These are phyloP conservation scores for Amaranthus palmeri DNA, from an alignment of 148 eudicot genomes.

Conservation along the genomic window DNA sequence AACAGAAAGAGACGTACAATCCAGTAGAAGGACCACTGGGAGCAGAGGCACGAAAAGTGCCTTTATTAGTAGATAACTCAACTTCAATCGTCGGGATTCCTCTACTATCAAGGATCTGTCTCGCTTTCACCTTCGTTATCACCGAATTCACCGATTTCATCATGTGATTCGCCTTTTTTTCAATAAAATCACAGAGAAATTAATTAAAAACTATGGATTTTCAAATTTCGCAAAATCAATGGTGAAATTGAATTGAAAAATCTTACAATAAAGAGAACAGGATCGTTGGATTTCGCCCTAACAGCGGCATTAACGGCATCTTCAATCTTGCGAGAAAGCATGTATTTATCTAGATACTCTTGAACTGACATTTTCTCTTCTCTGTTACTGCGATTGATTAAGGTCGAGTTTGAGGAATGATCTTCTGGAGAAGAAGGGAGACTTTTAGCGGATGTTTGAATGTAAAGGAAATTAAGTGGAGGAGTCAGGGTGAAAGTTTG, in stretches of 20 bases:
- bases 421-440: constrained; percentile 1
- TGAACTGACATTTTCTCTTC: constrained; percentile 71
- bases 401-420: constrained; percentile 8
- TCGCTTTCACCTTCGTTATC: constrained; percentile 86
- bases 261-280: constrained; percentile 81
- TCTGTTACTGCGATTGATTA: background rate
- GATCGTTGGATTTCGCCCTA: constrained; percentile 88
- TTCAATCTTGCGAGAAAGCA: constrained; percentile 90
- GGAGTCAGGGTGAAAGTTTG: too few relatives aligned
- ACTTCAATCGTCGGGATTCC: constrained; percentile 97
- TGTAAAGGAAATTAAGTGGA: too few relatives aligned
- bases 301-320: constrained; percentile 99
- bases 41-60: constrained; percentile 80
- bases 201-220: background rate
- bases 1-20: constrained; percentile 40
- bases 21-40: constrained; percentile 82
- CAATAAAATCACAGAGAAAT: background rate
- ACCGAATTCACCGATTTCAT: constrained; percentile 83
- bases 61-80: constrained; percentile 82
- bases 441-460: too few relatives aligned
- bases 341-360: constrained; percentile 84
- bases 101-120: constrained; percentile 94
- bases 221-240: background rate
- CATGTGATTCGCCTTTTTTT: constrained; percentile 81
- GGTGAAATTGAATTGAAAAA: constrained; percentile 9